Evolutionary conservation across 1,284 basidiomycete species (phyloP).

Genomic region (Vanrija sp.): DNA sequence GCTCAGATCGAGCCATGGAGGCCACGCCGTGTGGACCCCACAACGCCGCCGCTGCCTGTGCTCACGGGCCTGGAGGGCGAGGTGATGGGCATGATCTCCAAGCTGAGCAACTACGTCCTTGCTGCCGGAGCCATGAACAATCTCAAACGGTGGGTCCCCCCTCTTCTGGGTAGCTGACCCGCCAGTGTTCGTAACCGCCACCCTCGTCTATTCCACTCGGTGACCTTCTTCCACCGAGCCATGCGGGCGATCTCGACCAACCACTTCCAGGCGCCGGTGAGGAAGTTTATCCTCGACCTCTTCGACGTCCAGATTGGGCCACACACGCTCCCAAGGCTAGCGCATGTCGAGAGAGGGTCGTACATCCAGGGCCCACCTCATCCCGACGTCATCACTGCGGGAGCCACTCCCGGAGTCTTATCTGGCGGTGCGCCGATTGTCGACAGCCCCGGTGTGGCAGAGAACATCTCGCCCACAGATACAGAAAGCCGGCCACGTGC

Average conservation of each 20-base stretch:
- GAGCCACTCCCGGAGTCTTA: neutral
- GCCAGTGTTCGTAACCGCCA: conserved; percentile 71
- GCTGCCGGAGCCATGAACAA: conserved; percentile 87
- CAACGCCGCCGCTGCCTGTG: conserved; percentile 58
- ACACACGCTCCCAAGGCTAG: conserved; percentile 29
- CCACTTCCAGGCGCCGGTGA: conserved; percentile 81
- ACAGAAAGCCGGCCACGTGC: no score
- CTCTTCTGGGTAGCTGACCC: neutral
- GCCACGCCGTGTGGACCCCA: conserved; percentile 28
- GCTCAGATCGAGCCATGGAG: conserved; percentile 79
- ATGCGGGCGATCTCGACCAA: conserved; percentile 80
- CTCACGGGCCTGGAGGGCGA: conserved; percentile 73
- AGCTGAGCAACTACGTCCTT: conserved; percentile 91
- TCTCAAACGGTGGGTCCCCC: conserved; percentile 62
- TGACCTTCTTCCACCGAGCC: conserved; percentile 74
- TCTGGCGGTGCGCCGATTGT: neutral
- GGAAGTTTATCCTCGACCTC: conserved; percentile 86
- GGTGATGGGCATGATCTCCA: conserved; percentile 83
- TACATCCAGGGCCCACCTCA: conserved; percentile 4
- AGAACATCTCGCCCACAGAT: no score
- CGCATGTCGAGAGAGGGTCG: conserved; percentile 25
- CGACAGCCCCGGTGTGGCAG: neutral
- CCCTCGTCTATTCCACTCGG: conserved; percentile 64
- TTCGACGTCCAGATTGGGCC: conserved; percentile 69
- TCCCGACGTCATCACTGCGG: neutral